Conservation (phyloP, 331 rosid species). For the Phaseolus coccineus region DNA sequence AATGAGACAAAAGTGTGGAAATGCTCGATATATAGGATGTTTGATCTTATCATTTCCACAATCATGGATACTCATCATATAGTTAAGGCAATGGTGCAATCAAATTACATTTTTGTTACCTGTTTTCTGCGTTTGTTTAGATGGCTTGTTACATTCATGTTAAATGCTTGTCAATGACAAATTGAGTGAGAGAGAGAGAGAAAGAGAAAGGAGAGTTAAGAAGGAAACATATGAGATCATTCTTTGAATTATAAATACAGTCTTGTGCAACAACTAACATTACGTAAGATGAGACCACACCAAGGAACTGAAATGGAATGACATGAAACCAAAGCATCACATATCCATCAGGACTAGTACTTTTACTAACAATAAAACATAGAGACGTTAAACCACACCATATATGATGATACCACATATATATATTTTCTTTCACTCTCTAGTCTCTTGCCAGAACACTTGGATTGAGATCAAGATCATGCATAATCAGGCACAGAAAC, state of each 20-base stretch:
- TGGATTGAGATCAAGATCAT: slow-evolving; percentile 33
- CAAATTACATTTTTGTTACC: background rate
- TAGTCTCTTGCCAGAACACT: slow-evolving; percentile 45
- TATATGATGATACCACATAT: slow-evolving; percentile 31
- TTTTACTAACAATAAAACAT: slow-evolving; percentile 42
- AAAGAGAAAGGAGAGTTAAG: slow-evolving; percentile 35
- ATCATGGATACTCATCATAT: background rate
- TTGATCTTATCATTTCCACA: background rate
- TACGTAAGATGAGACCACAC: slow-evolving; percentile 50
- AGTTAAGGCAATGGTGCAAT: background rate
- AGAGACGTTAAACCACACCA: slow-evolving; percentile 55
- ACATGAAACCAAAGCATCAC: slow-evolving; percentile 52
- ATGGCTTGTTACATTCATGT: slow-evolving; percentile 8
- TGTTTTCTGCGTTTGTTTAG: background rate
- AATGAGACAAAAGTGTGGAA: too few species aligned
- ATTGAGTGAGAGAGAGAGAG: slow-evolving; percentile 33
- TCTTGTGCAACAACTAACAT: slow-evolving; percentile 49
- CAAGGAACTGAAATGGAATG: slow-evolving; percentile 52
- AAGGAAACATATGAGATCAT: slow-evolving; percentile 41
- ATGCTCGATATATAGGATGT: background rate
- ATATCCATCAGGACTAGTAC: slow-evolving; percentile 47
- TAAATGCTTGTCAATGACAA: background rate
- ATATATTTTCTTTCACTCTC: background rate
- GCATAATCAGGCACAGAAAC: slow-evolving; percentile 35
- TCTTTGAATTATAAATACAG: slow-evolving; percentile 48